Conservation (phyloP, 768 basidiomycete species). For the Hygrocybe coccinea region DNA sequence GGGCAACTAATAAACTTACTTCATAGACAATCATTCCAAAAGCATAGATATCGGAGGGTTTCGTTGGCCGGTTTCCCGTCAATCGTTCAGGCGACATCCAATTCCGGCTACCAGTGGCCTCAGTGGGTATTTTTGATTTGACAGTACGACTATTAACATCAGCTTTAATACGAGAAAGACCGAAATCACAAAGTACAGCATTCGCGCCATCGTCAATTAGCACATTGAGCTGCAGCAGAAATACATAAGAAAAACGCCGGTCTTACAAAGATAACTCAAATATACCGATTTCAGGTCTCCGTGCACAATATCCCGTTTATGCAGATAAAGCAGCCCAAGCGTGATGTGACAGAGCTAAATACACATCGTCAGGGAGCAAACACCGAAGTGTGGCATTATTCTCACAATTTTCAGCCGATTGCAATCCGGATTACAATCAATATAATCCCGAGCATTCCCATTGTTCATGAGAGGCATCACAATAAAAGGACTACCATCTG, state of each 20-base stretch:
- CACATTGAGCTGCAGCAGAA: conserved; percentile 30
- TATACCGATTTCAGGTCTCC: conserved; percentile 25
- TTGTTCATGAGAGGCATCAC: conserved; percentile 21
- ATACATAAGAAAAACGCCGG: too few species aligned
- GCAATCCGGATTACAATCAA: conserved; percentile 13
- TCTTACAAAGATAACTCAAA: neutral
- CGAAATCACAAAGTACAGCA: conserved; percentile 22
- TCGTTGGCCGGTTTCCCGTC: neutral
- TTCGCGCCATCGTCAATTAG: conserved; percentile 26
- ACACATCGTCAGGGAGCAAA: neutral
- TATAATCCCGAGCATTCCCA: conserved; percentile 18
- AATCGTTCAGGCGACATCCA: neutral
- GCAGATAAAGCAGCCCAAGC: conserved; percentile 23
- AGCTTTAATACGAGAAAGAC: conserved; percentile 33
- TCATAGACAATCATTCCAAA: neutral
- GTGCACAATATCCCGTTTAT: conserved; percentile 22
- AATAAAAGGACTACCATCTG: conserved; percentile 12
- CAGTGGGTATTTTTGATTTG: neutral
- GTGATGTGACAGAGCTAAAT: conserved; percentile 20
- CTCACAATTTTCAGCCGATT: conserved; percentile 20
- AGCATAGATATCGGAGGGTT: neutral
- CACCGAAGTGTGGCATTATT: neutral
- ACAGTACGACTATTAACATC: conserved; percentile 4
- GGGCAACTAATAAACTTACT: conserved; percentile 14
- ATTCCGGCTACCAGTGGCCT: neutral